A percentile compares a stretch with the other conserved stretches of the same genome.
Conservation (phyloP, 192 early-diverging fungal genomes). For the Martensiomyces pterosporus region DNA sequence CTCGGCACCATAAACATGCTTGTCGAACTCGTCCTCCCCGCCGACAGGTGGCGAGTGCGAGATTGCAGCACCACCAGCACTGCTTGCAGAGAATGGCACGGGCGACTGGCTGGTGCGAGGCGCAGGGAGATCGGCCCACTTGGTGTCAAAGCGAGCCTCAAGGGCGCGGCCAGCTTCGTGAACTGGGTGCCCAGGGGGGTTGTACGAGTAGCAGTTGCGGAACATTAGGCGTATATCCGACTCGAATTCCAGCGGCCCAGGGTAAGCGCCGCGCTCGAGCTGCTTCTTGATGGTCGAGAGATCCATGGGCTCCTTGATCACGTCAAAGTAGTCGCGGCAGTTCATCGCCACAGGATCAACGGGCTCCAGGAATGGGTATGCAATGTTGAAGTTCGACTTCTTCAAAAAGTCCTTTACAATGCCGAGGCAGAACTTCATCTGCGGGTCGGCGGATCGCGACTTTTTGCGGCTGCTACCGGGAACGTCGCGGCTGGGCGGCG, state of each 20-base stretch:
- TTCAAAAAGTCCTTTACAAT: constrained; percentile 66
- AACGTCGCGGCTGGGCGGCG: constrained; percentile 56
- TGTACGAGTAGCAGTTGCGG: constrained; percentile 81
- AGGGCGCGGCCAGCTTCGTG: constrained; percentile 66
- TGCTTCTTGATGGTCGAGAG: constrained; percentile 70
- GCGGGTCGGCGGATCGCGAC: constrained; percentile 50
- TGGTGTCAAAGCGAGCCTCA: constrained; percentile 75
- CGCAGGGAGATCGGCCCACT: constrained; percentile 59
- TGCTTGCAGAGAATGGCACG: constrained; percentile 8
- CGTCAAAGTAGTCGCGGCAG: constrained; percentile 81
- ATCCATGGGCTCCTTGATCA: constrained; percentile 91
- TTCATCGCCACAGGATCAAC: constrained; percentile 80
- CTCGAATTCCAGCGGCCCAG: constrained; percentile 62
- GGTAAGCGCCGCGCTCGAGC: constrained; percentile 64
- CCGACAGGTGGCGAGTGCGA: constrained; percentile 42
- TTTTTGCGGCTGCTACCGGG: constrained; percentile 42
- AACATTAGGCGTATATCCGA: constrained; percentile 78
- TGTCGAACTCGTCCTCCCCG: constrained; percentile 47
- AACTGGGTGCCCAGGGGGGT: constrained; percentile 62
- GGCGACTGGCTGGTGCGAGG: constrained; percentile 31
- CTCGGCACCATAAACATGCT: constrained; percentile 41
- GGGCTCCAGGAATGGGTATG: constrained; percentile 73
- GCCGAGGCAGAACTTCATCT: constrained; percentile 60
- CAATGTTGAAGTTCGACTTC: constrained; percentile 61
- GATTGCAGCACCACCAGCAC: constrained; percentile 23